These are phyloP conservation scores for Komagataella phaffii DNA, from an alignment of 805 yeast genomes.

Conservation along the genomic window DNA sequence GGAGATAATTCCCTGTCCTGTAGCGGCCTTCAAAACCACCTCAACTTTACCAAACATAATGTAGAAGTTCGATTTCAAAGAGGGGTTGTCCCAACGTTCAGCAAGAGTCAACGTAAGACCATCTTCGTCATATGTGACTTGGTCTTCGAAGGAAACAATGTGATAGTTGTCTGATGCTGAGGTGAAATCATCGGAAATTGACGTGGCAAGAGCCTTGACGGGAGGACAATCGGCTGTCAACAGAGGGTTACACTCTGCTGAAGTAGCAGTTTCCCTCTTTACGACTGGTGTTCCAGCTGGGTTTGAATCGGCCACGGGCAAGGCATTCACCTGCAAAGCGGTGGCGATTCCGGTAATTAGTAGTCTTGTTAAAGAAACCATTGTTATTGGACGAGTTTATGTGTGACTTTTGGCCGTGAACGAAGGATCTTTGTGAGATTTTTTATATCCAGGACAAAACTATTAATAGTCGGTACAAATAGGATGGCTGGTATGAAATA, in stretches of 20 bases:
- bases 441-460: not conserved
- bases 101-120: conserved; percentile 55
- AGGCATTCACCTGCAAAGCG: not conserved
- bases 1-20: conserved; percentile 70
- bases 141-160: conserved; percentile 26
- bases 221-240: conserved; percentile 15
- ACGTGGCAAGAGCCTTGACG: conserved; percentile 50
- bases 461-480: not conserved
- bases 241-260: conserved; percentile 19
- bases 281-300: conserved; percentile 1
- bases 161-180: conserved; percentile 29
- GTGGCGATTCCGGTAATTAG: not conserved
- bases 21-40: conserved; percentile 56
- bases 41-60: conserved; percentile 84
- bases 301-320: not conserved
- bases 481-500: not conserved
- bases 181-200: conserved; percentile 38
- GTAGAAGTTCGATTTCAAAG: conserved; percentile 64
- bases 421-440: not conserved
- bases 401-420: not conserved
- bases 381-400: not conserved
- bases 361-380: not conserved
- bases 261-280: conserved; percentile 2
- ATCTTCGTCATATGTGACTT: conserved; percentile 30
- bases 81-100: conserved; percentile 63